Percentiles rank a stretch among this genome's conserved stretches.
Conservation (phyloP, 73 alveolate species). For the Paramecium sonneborni region DNA sequence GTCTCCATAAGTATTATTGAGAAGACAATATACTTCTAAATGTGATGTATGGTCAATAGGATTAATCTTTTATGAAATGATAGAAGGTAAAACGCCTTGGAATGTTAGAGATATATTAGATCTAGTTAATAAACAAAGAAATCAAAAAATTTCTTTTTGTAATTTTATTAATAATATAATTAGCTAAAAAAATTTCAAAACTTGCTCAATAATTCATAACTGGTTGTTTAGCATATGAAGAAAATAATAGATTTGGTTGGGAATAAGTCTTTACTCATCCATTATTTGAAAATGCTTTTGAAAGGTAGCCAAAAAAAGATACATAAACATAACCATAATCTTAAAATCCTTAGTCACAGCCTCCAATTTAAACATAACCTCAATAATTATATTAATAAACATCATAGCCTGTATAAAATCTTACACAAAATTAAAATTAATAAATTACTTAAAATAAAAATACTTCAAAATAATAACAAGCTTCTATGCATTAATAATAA, state of each 20-base stretch:
- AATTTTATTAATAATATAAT: not conserved
- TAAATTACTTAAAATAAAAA: not conserved
- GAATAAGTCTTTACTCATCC: constrained; percentile 54
- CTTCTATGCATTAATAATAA: not conserved
- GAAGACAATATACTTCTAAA: constrained; percentile 57
- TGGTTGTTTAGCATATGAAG: constrained; percentile 52
- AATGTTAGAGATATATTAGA: constrained; percentile 58
- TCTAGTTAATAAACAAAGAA: constrained; percentile 60
- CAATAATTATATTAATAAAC: not conserved
- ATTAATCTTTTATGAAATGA: constrained; percentile 59
- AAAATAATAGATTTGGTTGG: constrained; percentile 34
- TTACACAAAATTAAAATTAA: not conserved
- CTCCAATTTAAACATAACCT: not conserved
- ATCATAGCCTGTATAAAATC: not conserved
- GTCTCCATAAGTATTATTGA: constrained; percentile 67
- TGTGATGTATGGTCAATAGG: constrained; percentile 73
- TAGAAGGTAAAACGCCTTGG: constrained; percentile 71
- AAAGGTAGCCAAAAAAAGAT: constrained; percentile 12
- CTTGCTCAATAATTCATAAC: not conserved
- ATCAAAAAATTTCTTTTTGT: constrained; percentile 32
- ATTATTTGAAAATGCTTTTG: constrained; percentile 49
- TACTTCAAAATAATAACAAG: not conserved
- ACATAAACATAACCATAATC: not conserved
- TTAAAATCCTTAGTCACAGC: not conserved
- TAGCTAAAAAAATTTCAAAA: constrained; percentile 27